Base-by-base conservation (phyloP, 2,329 filamentous ascomycete species). In the Trichoderma gracile region DNA sequence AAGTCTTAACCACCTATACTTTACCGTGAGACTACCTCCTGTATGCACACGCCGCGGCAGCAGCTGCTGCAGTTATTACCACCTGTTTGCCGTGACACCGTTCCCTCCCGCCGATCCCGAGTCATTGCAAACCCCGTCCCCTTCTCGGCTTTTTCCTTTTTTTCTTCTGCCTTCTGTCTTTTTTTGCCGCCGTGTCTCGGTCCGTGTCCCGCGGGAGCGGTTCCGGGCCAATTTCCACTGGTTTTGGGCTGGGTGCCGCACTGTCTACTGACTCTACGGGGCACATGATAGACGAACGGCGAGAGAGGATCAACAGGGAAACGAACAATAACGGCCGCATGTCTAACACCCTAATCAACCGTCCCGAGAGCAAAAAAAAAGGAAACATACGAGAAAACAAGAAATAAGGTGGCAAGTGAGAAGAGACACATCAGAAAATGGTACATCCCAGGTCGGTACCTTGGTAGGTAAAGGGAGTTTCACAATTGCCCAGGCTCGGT, bases 41-140 rank as follows among this genome's bases (percentile, higher is more conserved):
- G 10, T 43, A 23, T 10, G 38, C 21, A 27, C 47, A 9, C 17
- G 21, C 53, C 25, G 38, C 27, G 10, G 19, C 30, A 25, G 17
- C n/a, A 10, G n/a, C 12, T 46, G n/a, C 15, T 53, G n/a, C 45
- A 45, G 3, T 45, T 25, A 21, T 46, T 19, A 23, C 45, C 40
- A n/a, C 49, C 58, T 33, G 58, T 53, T 54, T 54, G 58, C 4
- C 25, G 58, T 54, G 49, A 19, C 49, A 43, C 58, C 25, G 47
- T 62, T 42, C 33, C 33, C 49, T 53, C 25, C 58, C 58, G 58
- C 46, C 49, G 25, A 54, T 62, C 49, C 58, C 58, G 58, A 62
- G 47, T 62, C 58, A 62, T 53, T 62, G 15, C 55, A 53, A 53
- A 45, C 42, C 33, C 33, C 58, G 42, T 42, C 40, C 45, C 38